A percentile compares a stretch with the other conserved stretches of the same genome.
phyloP scores from a whole-genome alignment of 768 basidiomycete species.

The Artomyces pyxidatus region DNA sequence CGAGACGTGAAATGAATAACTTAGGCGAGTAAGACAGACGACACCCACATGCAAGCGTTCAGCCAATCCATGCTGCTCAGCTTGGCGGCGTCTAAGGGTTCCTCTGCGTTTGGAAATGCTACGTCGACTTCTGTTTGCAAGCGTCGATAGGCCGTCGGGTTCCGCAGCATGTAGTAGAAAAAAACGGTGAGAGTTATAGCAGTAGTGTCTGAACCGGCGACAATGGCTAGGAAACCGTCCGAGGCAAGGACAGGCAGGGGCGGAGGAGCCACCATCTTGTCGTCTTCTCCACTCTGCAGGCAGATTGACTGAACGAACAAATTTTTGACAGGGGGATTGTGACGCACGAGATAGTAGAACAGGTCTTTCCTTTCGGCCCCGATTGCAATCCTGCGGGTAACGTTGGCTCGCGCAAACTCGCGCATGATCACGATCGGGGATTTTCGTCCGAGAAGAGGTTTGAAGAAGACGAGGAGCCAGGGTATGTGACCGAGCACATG shows the following conservation, averaged over 20 bases:
- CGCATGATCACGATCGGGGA: background rate
- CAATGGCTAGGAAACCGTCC: background rate
- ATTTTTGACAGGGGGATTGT: background rate
- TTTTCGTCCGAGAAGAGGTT: background rate
- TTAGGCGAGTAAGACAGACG: background rate
- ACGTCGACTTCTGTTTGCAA: background rate
- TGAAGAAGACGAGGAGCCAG: conserved; percentile 22
- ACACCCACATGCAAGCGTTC: conserved; percentile 2
- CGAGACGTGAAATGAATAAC: background rate
- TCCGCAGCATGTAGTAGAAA: background rate
- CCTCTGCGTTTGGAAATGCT: background rate
- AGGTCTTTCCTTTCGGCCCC: conserved; percentile 22
- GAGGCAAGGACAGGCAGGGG: background rate
- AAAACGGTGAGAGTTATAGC: background rate
- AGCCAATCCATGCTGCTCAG: conserved; percentile 1
- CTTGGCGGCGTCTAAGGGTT: background rate
- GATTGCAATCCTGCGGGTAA: conserved; percentile 1
- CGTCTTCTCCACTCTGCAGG: background rate
- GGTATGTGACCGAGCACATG: conserved; percentile 38
- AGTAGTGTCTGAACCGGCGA: conserved; percentile 1
- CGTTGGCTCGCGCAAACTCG: background rate
- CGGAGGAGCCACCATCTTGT: too few relatives aligned
- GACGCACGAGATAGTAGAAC: conserved; percentile 30
- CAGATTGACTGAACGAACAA: background rate
- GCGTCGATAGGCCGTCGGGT: background rate